A percentile compares a stretch with the other conserved stretches of the same genome.
Conservation (phyloP, 495 filamentous ascomycete species). For the Astrothelium subdiscretum region DNA sequence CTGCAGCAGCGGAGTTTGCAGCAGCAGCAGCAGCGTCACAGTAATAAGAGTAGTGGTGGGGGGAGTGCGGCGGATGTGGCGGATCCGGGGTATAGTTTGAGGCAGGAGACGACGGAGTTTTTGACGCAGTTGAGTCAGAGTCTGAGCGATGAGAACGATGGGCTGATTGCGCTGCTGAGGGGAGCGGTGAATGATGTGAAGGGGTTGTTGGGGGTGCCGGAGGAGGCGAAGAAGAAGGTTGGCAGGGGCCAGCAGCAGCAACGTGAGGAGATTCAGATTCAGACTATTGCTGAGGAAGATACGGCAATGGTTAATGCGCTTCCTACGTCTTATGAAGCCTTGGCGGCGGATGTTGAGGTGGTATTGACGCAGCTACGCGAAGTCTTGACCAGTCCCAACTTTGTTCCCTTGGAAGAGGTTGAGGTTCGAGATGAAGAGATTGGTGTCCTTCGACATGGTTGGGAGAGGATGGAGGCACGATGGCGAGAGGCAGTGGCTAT, state of each 20-base stretch:
- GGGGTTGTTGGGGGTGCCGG: conserved; percentile 66
- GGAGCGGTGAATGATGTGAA: conserved; percentile 59
- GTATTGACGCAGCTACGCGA: conserved; percentile 69
- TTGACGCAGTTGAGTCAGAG: conserved; percentile 78
- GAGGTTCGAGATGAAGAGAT: conserved; percentile 87
- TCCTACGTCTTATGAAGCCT: conserved; percentile 54
- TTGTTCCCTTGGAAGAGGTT: conserved; percentile 92
- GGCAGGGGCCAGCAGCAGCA: background rate
- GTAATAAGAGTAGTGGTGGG: conserved; percentile 2
- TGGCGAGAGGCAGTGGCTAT: conserved; percentile 83
- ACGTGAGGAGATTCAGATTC: conserved; percentile 30
- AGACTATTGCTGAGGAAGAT: conserved; percentile 15
- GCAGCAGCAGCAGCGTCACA: background rate
- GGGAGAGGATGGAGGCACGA: conserved; percentile 80
- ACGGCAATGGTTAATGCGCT: conserved; percentile 28
- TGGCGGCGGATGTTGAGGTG: conserved; percentile 58
- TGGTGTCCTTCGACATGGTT: conserved; percentile 61
- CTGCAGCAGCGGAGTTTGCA: conserved; percentile 14
- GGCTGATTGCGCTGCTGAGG: conserved; percentile 59
- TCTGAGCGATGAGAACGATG: conserved; percentile 89
- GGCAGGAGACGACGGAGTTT: conserved; percentile 83
- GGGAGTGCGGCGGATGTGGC: conserved; percentile 38
- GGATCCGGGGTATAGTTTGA: conserved; percentile 58
- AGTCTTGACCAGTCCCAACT: conserved; percentile 85
- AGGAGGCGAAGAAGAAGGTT: conserved; percentile 13